Evolutionary conservation across 2,329 filamentous ascomycete genomes (phyloP).

Genomic region (Piedraia hortae): DNA sequence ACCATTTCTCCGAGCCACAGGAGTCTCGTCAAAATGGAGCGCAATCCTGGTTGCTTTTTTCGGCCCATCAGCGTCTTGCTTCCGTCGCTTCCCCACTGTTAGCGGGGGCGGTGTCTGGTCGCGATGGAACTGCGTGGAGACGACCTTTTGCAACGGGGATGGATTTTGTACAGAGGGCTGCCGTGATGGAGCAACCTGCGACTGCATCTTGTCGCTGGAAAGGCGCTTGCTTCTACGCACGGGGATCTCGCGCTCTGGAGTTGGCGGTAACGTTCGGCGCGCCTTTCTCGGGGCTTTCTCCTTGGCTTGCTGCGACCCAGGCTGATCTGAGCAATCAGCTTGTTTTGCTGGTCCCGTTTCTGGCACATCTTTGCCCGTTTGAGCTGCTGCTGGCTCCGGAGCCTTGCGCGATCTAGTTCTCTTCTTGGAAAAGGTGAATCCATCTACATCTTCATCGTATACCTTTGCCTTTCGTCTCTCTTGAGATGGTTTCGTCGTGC

Average conservation of each 20-base stretch:
- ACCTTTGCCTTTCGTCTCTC: slow-evolving; percentile 10
- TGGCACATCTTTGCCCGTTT: slow-evolving; percentile 9
- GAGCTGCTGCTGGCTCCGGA: too few relatives aligned
- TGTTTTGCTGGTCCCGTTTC: slow-evolving; percentile 3
- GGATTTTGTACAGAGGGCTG: slow-evolving; percentile 6
- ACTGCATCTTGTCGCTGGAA: slow-evolving; percentile 16
- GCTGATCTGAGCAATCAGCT: slow-evolving; percentile 1
- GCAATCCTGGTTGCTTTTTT: slow-evolving; percentile 37
- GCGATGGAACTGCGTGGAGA: too few relatives aligned
- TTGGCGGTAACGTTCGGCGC: slow-evolving; percentile 11
- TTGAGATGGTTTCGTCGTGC: slow-evolving; percentile 9
- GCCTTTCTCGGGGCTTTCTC: slow-evolving; percentile 10
- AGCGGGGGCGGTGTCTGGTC: slow-evolving; percentile 7
- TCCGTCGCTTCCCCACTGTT: slow-evolving; percentile 17
- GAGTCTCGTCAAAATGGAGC: slow-evolving; percentile 74
- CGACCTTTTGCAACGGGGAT: too few relatives aligned
- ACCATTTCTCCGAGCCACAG: slow-evolving; percentile 77
- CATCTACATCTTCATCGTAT: slow-evolving; percentile 20
- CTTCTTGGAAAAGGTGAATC: slow-evolving; percentile 20
- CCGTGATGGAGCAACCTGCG: slow-evolving; percentile 7
- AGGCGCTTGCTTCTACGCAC: slow-evolving; percentile 18
- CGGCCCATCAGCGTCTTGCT: slow-evolving; percentile 5
- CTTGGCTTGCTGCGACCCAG: slow-evolving; percentile 5
- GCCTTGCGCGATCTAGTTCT: slow-evolving; percentile 10
- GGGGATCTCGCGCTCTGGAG: slow-evolving; percentile 10